Base-by-base conservation (phyloP, 805 yeast genomes). In the Vanderwaltozyma yarrowii region DNA sequence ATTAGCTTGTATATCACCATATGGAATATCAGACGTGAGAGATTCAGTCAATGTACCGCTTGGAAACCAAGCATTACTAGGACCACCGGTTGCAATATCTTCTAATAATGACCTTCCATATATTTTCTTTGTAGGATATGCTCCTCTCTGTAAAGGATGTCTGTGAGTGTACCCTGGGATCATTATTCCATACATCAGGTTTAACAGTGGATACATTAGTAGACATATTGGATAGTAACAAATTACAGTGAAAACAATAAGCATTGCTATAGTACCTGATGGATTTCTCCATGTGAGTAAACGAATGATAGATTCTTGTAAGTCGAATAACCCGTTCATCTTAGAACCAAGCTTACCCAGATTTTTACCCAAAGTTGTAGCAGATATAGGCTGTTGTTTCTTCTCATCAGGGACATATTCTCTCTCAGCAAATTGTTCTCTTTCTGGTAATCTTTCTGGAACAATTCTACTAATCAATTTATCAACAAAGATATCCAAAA, bases 241-340 rank as follows among this genome's bases (percentile, higher is more conserved):
- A 1, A 78, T 62, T 42, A 76, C 67, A 0, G 95, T 78, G 45
- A 80, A 78, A 1, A 76, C 44, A 5, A 79, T 62, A 38, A 85
- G 58, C 17, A 65, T 54, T 0, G 80, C 65, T 5, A 87, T 45
- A 0, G 96, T 87, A 43, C 75, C 70, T 0, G 82, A 66, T 0
- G 94, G 88, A 20, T 69, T 66, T 42, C 76, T 73, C 96, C 96
- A 88, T 4, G 83, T 72, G 18, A 84, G 41, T 1, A 82, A 52
- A 35, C 75, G 72, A 6, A 78, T 65, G 1, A 79, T 30, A 2
- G 76, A 74, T 46, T 78, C 79, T 48, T 82, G 89, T 2, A 77
- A 40, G 30, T 64, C 69, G 47, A 82, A 79, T 9, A 81, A 50
- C 0, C 65, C 61, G 21, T 78, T 74, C 66, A 78, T 66, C 38